Base-by-base conservation (phyloP, 148 eudicot genomes). In the Rhododendron simsii region DNA sequence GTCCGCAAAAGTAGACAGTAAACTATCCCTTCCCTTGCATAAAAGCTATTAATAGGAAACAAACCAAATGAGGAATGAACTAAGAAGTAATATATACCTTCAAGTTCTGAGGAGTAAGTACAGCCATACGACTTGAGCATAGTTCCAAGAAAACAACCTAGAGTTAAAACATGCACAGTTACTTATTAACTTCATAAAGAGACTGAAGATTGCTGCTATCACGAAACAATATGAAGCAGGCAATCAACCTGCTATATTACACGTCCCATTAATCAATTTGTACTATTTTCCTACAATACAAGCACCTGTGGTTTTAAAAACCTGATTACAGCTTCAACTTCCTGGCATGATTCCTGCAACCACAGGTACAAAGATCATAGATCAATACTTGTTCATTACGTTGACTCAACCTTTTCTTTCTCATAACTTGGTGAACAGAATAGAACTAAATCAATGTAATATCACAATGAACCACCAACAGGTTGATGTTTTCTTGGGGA, bases 131-230 rank as follows among this genome's bases (percentile, higher is more conserved):
- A 85, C 95, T 91, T 79, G 99, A 84, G 87, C 98, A 95, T 79
- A 97, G 87, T 91, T 97, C 99, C 93, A 97, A 91, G 89, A 93
- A 97, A 44, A 97, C 99, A 87, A 92, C 98, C 99, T 97, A 90
- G 21, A 83, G 41, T 53, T 61, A 79, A 86, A 12, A 65, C 12
- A 21, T 75, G 51, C 28, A 79, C 20, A 89, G 8, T 69, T 79
- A 50, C 15, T 41, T 28, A 65, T 21, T n/a, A 30, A 20, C 39
- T 41, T 39, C 20, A 75, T 3, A 61, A 39, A 55, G n/a, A 18
- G 11, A 63, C 23, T 44, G 26, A 45, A 69, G 55, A 84, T 47
- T 3, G 44, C 3, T 59, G 83, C 65, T 23, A 83, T 0, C n/a
- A 14, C 6, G 16, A 76, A 50, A 81, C 20, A 28, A 82, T 10